phyloP scores from a whole-genome alignment of 371 early-diverging fungal species.

The Circinella minor region DNA sequence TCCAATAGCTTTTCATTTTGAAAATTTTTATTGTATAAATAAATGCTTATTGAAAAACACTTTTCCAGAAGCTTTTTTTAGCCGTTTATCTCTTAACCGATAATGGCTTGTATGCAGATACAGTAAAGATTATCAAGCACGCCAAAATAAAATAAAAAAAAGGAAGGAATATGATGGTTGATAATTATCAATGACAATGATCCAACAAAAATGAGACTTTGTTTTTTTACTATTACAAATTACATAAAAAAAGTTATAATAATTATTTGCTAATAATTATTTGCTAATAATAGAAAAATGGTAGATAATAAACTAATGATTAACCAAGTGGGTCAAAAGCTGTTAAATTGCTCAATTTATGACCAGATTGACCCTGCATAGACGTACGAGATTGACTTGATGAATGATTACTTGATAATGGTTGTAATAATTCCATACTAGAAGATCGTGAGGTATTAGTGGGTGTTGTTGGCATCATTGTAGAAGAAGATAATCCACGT shows the following conservation, averaged over 20 bases:
- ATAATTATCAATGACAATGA: no score
- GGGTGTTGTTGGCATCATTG: slow-evolving; percentile 15
- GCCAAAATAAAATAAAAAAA: no score
- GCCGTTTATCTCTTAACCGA: no score
- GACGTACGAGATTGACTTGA: slow-evolving; percentile 8
- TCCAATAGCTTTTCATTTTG: no score
- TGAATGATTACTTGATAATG: slow-evolving; percentile 16
- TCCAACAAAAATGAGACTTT: no score
- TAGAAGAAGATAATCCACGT: slow-evolving; percentile 16
- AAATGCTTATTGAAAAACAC: no score
- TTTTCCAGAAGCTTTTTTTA: no score
- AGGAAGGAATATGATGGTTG: no score
- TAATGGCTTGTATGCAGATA: no score
- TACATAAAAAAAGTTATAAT: not conserved
- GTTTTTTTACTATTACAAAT: slow-evolving; percentile 2
- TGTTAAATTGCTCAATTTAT: slow-evolving; percentile 29
- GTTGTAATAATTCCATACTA: slow-evolving; percentile 34
- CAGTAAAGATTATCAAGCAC: no score
- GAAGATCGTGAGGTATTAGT: slow-evolving; percentile 18
- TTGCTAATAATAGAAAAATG: not conserved
- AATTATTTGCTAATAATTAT: not conserved
- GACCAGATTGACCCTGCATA: slow-evolving; percentile 15
- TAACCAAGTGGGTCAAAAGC: slow-evolving; percentile 51
- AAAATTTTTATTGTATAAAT: no score
- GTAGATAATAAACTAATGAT: not conserved